These are phyloP conservation scores for Oehlia diaphana DNA, from an alignment of 192 early-diverging fungal species.

Conservation along the genomic window DNA sequence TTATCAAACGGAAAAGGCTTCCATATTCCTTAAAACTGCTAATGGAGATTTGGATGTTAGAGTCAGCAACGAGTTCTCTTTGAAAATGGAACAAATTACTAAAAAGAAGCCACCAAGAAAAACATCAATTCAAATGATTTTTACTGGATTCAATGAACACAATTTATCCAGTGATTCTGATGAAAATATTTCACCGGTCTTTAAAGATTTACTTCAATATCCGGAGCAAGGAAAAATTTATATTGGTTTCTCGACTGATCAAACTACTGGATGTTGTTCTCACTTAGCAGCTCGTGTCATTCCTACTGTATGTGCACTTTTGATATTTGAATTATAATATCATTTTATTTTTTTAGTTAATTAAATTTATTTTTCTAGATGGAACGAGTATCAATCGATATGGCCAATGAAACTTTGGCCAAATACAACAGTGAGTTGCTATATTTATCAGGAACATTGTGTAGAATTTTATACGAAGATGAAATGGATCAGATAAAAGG, in stretches of 20 bases:
- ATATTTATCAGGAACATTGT: constrained; percentile 67
- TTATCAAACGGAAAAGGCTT: constrained; percentile 38
- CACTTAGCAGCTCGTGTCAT: constrained; percentile 84
- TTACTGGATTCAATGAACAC: constrained; percentile 74
- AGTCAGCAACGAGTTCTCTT: constrained; percentile 50
- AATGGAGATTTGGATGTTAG: constrained; percentile 56
- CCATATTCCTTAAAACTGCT: constrained; percentile 73
- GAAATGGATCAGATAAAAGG: constrained; percentile 62
- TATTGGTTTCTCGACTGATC: constrained; percentile 76
- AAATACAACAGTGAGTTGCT: constrained; percentile 83
- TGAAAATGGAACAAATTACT: constrained; percentile 84
- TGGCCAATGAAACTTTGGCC: constrained; percentile 78
- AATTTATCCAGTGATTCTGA: constrained; percentile 38
- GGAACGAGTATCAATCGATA: constrained; percentile 85
- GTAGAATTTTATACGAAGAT: constrained; percentile 75
- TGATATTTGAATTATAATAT: not conserved
- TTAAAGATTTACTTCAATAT: constrained; percentile 71
- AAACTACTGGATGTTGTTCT: constrained; percentile 82
- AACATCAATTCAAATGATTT: constrained; percentile 71
- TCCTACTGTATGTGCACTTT: constrained; percentile 60
- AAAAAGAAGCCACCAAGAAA: constrained; percentile 80
- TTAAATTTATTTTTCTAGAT: constrained; percentile 30
- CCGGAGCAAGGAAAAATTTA: constrained; percentile 82
- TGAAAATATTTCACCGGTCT: constrained; percentile 45
- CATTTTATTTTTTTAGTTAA: not conserved